phyloP scores from a whole-genome alignment of 257 asterid genomes.

The Solanum lignicaule region DNA sequence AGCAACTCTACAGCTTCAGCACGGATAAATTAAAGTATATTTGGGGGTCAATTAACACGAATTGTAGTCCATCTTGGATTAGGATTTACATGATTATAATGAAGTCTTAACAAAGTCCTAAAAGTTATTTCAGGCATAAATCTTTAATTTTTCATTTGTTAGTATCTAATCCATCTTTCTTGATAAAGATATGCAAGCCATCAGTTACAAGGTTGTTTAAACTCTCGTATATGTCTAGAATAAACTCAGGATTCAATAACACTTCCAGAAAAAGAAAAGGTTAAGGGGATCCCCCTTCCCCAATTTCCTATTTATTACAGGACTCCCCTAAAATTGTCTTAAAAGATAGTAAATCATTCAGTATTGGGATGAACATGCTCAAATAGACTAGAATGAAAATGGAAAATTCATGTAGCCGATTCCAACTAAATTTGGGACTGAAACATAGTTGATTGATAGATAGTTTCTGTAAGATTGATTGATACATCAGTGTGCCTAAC shows the following conservation, averaged over 20 bases:
- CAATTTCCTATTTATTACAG: neutral
- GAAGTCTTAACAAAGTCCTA: neutral
- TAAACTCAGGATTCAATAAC: neutral
- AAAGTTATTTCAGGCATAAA: neutral
- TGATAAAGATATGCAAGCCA: neutral
- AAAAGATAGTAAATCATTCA: neutral
- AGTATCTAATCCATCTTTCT: neutral
- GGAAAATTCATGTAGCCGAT: neutral
- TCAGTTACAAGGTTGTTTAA: neutral
- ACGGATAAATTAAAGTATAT: neutral
- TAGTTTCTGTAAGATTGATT: neutral
- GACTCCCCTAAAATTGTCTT: neutral
- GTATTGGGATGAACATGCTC: neutral
- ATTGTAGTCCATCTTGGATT: neutral
- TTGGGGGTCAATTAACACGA: neutral
- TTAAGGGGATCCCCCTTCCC: neutral
- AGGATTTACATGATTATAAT: neutral
- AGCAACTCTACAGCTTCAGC: neutral
- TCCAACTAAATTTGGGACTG: neutral
- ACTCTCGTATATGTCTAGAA: neutral
- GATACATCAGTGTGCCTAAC: conserved; percentile 15
- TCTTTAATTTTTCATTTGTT: neutral
- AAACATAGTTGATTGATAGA: neutral
- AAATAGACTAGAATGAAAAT: neutral
- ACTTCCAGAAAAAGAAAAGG: neutral